Evolutionary conservation across 306 rosid genomes (phyloP), one percentile per base, ranked within the genome.

Genomic region (Senna tora): DNA sequence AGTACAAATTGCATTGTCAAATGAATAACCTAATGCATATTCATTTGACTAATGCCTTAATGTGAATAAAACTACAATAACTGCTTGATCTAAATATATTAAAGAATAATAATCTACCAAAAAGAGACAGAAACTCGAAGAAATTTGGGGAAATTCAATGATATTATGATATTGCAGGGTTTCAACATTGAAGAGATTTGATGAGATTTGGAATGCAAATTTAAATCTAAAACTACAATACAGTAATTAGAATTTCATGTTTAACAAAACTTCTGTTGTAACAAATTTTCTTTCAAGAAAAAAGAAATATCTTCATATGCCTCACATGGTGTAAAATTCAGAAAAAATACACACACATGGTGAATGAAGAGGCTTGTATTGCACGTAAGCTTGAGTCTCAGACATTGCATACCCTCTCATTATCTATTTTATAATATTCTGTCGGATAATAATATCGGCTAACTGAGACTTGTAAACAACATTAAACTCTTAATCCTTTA

Each of bases 1-100:
- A 32, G 16, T 50, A 57, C 66, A 69, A 39, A 38, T 71, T 73
- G 72, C 60, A 67, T 39, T 28, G 22, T 60, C 38, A 10, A 75
- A 63, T 51, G 28, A 55, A 45, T 5, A 72, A 49, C 2, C 33
- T 7, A 65, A 7, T 0, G 20, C 36, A 42, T 13, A 22, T 9
- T 17, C 67, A 28, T 38, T 39, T 14, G 25, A 28, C 15, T 5
- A 60, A 59, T 34, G 25, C 41, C 46, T n/a, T n/a, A 16, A 16
- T 11, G 68, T 5, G 19, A 6, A 41, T 6, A 21, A 20, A 21
- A 22, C 21, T 6, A 42, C 53, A 22, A 64, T 1, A 42, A 41
- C 14, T 21, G 52, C 12, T 12, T 12, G 5, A 28, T 13, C 3
- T 12, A 21, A 34, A 1, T 4, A 33, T 33, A n/a, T 50, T 6